Base-by-base conservation (phyloP, 139 green algal genomes). In the Pedinophyceae sp. region DNA sequence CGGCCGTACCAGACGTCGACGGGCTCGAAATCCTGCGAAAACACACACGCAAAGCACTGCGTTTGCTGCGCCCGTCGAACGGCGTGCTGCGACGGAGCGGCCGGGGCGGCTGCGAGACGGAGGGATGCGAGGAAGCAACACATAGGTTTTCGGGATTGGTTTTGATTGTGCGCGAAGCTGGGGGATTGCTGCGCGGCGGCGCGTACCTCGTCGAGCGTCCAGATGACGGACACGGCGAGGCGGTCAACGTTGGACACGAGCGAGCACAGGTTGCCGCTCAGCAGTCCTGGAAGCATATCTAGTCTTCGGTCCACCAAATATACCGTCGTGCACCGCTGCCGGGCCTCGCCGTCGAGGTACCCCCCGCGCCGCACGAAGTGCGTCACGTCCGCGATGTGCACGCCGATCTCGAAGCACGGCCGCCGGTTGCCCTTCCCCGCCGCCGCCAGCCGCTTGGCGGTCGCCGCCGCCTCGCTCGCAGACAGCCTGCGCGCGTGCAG, bases 351-450 rank as follows among this genome's bases (percentile, higher is more conserved):
- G 59, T 95, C 86, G 70, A 94, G 81, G 20, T 81, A 59, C 2
- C 72, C 86, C 49, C 39, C 68, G 0, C 80, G 69, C 54, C 63
- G 38, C 29, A 93, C 30, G 56, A 94, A 93, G 57, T 81, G 69
- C 1, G 74, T 71, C 46, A 94, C 85, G 49, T 94, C 85, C 27
- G 85, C 84, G 52, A 94, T 94, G 73, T 94, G 85, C 24, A 94
- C 85, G 2, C 82, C 85, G 30, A 93, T 66, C 0, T 71, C 59
- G 34, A 64, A n/a, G n/a, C n/a, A n/a, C n/a, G n/a, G n/a, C n/a
- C n/a, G n/a, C n/a, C n/a, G 69, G 23, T 48, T 27, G 22, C 61
- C 72, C 4, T 59, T 52, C 0, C 48, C 30, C n/a, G n/a, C n/a
- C n/a, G n/a, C n/a, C n/a, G n/a, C n/a, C n/a, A n/a, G n/a, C n/a